phyloP scores from a whole-genome alignment of 1,284 basidiomycete genomes.

The Phaffia rhodozyma region DNA sequence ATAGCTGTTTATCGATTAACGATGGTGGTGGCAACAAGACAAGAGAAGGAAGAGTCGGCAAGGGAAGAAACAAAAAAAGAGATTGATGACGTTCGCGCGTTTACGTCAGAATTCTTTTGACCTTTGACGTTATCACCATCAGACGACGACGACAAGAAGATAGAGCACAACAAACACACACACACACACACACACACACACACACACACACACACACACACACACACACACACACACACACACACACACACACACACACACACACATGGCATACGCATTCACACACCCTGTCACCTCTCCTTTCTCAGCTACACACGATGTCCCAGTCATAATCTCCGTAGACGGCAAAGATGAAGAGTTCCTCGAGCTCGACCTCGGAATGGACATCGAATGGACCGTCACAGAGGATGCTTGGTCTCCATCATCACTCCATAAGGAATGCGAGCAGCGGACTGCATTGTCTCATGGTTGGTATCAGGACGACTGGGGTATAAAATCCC shows the following conservation, averaged over 20 bases:
- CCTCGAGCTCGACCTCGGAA: not conserved
- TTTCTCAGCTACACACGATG: not conserved
- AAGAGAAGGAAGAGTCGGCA: too few species aligned
- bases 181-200: too few species aligned
- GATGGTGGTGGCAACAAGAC: too few species aligned
- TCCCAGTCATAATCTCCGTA: not conserved
- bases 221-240: not conserved
- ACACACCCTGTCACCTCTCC: not conserved
- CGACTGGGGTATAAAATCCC: not conserved
- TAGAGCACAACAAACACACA: too few species aligned
- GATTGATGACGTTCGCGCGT: too few species aligned
- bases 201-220: not conserved
- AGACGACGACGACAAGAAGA: too few species aligned
- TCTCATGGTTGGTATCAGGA: not conserved
- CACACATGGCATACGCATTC: constrained; percentile 5
- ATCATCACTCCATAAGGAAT: not conserved
- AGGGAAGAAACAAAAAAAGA: too few species aligned
- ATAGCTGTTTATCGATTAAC: too few species aligned
- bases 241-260: too few species aligned
- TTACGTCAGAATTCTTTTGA: too few species aligned
- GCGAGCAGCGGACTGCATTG: not conserved
- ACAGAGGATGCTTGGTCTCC: not conserved
- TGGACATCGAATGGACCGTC: not conserved
- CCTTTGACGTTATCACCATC: too few species aligned
- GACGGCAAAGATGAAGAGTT: not conserved